These are phyloP conservation scores for Gastrolobium bilobum DNA, from an alignment of 306 rosid species.

Conservation along the genomic window DNA sequence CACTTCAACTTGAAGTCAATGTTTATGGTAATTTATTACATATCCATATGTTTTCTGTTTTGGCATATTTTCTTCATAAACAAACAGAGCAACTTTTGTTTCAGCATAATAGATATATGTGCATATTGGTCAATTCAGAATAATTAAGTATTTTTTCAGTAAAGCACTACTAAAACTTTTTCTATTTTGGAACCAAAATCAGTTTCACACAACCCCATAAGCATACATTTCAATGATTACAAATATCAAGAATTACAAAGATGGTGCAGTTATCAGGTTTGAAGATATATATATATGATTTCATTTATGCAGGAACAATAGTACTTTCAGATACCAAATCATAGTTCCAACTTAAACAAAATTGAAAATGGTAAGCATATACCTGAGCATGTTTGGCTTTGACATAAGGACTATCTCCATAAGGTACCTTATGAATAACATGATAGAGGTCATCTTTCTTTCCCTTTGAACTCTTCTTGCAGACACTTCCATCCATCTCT, in stretches of 20 bases:
- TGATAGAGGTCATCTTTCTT: constrained; percentile 77
- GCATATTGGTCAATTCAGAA: neutral
- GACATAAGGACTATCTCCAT: constrained; percentile 88
- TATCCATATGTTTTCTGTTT: neutral
- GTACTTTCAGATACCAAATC: constrained; percentile 27
- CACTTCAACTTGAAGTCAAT: constrained; percentile 18
- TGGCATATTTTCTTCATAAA: neutral
- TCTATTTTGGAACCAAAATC: neutral
- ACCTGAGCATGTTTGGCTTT: constrained; percentile 98
- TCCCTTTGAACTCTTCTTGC: constrained; percentile 50
- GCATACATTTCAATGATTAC: neutral
- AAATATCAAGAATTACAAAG: neutral
- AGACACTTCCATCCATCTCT: constrained; percentile 53
- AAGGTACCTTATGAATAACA: constrained; percentile 86
- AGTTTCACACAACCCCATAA: neutral
- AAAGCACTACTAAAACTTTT: constrained; percentile 13
- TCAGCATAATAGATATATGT: neutral
- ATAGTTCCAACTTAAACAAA: neutral
- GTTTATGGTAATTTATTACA: neutral
- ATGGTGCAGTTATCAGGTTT: constrained; percentile 21
- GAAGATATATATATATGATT: neutral
- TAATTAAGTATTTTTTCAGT: neutral
- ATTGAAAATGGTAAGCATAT: neutral
- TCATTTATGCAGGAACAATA: neutral
- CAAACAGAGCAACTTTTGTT: neutral